These are phyloP conservation scores for Pythium rishiriense DNA, from an alignment of 352 stramenopile species.

Conservation along the genomic window DNA sequence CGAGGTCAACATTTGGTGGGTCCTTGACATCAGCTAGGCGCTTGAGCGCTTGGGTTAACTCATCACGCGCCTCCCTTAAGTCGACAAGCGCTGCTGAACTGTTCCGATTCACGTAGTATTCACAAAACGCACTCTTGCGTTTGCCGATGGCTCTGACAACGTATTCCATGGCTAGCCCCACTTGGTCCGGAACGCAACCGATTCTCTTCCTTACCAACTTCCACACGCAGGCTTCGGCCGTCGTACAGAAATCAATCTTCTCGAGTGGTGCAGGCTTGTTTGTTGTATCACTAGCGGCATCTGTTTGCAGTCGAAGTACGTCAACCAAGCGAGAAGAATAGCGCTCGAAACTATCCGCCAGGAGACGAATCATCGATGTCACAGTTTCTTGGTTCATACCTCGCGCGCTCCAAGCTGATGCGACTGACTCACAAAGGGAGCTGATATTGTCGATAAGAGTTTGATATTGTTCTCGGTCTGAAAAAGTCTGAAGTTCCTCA, in stretches of 20 bases:
- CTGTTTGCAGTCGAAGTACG: constrained; percentile 7
- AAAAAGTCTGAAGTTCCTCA: constrained; percentile 34
- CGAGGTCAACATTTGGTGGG: constrained; percentile 31
- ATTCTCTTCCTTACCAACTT: constrained; percentile 11
- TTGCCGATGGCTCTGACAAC: constrained; percentile 14
- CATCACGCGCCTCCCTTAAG: constrained; percentile 10
- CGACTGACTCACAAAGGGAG: constrained; percentile 37
- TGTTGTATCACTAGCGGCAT: not conserved
- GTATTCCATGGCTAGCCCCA: not conserved
- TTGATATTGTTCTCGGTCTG: not conserved
- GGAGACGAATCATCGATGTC: not conserved
- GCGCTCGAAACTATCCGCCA: constrained; percentile 6
- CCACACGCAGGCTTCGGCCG: constrained; percentile 7
- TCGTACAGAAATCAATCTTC: not conserved
- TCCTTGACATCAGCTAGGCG: constrained; percentile 18
- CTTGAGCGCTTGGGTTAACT: constrained; percentile 28
- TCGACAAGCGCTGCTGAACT: not conserved
- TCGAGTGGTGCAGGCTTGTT: not conserved
- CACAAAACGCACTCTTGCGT: constrained; percentile 16
- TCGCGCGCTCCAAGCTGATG: constrained; percentile 13
- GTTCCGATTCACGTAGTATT: constrained; percentile 16
- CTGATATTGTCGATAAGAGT: constrained; percentile 27
- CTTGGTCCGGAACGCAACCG: not conserved
- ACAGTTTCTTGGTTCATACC: not conserved
- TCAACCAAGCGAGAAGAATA: constrained; percentile 16